Evolutionary conservation across 2,329 filamentous ascomycete species (phyloP).

Genomic region (Atkinsonella hypoxylon): DNA sequence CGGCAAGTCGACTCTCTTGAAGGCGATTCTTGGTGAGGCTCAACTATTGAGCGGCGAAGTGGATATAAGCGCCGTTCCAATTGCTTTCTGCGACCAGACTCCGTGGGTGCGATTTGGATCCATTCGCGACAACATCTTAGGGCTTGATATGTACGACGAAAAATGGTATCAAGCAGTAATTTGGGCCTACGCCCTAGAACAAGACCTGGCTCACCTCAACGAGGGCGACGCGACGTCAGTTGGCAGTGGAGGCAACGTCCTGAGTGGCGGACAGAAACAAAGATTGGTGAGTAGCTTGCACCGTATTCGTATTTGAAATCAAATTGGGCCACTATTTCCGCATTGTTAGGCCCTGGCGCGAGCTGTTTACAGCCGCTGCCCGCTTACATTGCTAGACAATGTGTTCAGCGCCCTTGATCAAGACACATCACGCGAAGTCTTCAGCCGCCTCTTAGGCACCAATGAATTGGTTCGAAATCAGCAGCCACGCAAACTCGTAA

Average conservation of each 20-base stretch:
- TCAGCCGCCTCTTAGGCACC: constrained; percentile 1
- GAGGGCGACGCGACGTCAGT: constrained; percentile 21
- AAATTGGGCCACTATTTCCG: too few relatives aligned
- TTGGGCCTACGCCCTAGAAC: constrained; percentile 9
- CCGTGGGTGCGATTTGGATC: constrained; percentile 14
- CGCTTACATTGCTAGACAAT: constrained; percentile 4
- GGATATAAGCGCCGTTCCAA: background rate
- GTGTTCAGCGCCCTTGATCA: constrained; percentile 4
- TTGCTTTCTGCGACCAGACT: constrained; percentile 21
- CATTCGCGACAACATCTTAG: constrained; percentile 14
- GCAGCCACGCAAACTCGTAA: constrained; percentile 4
- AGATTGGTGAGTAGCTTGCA: constrained; percentile 16
- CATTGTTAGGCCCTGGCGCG: constrained; percentile 3
- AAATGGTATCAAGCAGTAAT: constrained; percentile 10
- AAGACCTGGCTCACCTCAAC: constrained; percentile 9
- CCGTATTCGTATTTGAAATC: too few relatives aligned
- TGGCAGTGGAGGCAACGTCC: constrained; percentile 22
- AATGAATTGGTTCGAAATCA: background rate
- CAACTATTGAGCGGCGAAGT: constrained; percentile 11
- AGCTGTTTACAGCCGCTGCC: constrained; percentile 4
- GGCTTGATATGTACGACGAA: constrained; percentile 9
- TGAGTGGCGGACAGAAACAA: constrained; percentile 26
- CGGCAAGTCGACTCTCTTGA: constrained; percentile 19
- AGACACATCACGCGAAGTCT: background rate
- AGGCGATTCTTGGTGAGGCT: constrained; percentile 19